Conservation (phyloP, 2,329 filamentous ascomycete genomes). For the Arachnopeziza araneosa region DNA sequence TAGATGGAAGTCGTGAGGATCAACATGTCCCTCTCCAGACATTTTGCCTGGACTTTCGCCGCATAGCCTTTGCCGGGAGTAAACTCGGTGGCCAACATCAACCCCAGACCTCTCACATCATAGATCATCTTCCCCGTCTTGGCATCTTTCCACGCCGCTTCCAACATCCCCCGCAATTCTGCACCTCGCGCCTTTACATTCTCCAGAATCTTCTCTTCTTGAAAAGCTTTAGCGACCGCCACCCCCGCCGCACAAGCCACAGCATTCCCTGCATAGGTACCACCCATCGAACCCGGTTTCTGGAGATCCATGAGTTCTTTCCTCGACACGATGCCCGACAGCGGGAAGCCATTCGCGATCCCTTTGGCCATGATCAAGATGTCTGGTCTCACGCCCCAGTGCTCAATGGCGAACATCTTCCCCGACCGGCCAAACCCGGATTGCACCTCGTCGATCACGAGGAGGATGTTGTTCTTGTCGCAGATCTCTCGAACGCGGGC, state of each 20-base stretch:
- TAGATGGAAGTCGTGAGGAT: conserved; percentile 36
- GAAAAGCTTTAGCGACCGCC: conserved; percentile 11
- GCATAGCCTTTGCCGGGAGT: conserved; percentile 31
- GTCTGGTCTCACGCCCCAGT: conserved; percentile 60
- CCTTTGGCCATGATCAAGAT: conserved; percentile 91
- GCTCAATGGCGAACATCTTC: conserved; percentile 83
- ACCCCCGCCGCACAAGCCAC: conserved; percentile 13
- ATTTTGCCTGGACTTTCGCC: conserved; percentile 35
- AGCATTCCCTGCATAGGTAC: conserved; percentile 14
- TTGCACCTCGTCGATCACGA: conserved; percentile 97
- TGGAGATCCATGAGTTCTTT: conserved; percentile 17
- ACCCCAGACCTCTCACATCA: conserved; percentile 34
- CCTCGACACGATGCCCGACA: conserved; percentile 12
- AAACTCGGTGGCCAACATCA: conserved; percentile 36
- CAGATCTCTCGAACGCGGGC: conserved; percentile 72
- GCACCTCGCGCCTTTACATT: conserved; percentile 12
- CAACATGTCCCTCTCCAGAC: conserved; percentile 28
- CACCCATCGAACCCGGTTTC: conserved; percentile 12
- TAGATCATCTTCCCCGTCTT: conserved; percentile 27
- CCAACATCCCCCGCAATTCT: conserved; percentile 6
- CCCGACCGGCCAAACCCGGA: conserved; percentile 95
- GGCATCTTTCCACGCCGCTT: conserved; percentile 4
- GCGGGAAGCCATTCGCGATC: conserved; percentile 44
- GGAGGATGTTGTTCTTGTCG: conserved; percentile 84
- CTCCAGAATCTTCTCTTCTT: conserved; percentile 14